Percentiles rank a stretch among this genome's conserved stretches.
Conservation (phyloP, 208 protist genomes). For the Trypanosoma scelopori region DNA sequence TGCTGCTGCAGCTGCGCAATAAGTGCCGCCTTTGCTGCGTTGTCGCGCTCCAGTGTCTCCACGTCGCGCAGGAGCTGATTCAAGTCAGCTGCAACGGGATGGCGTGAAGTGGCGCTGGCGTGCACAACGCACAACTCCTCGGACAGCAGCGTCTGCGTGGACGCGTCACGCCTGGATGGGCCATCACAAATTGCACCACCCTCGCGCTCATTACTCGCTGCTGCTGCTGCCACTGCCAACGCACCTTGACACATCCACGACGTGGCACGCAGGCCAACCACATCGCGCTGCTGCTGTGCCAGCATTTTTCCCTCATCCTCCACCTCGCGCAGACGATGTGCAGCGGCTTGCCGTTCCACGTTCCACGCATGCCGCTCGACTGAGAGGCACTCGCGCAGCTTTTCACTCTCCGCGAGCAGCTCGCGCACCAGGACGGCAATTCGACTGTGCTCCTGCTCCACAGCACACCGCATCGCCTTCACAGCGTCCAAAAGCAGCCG, state of each 20-base stretch:
- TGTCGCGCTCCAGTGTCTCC: conserved; percentile 36
- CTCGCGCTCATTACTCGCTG: not conserved
- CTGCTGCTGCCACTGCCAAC: not conserved
- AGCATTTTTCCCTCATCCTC: conserved; percentile 38
- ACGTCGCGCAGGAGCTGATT: conserved; percentile 38
- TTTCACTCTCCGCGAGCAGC: not conserved
- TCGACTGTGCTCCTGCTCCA: conserved; percentile 21
- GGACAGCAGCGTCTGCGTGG: conserved; percentile 40
- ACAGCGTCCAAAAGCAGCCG: not conserved
- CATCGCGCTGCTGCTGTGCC: conserved; percentile 34
- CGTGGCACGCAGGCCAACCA: conserved; percentile 7
- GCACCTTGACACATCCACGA: not conserved
- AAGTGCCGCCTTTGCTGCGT: conserved; percentile 28
- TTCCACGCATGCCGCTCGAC: conserved; percentile 1
- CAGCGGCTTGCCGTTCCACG: conserved; percentile 6
- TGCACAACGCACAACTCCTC: conserved; percentile 25
- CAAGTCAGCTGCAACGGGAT: conserved; percentile 17
- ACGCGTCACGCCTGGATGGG: conserved; percentile 16
- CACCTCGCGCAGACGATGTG: conserved; percentile 34
- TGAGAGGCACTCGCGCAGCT: not conserved
- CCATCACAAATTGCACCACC: not conserved
- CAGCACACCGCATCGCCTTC: conserved; percentile 1
- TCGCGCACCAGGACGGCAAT: conserved; percentile 18
- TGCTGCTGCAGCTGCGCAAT: conserved; percentile 38
- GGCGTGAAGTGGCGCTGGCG: too few relatives aligned